Base-by-base conservation (phyloP, 768 basidiomycete species). In the Boletales sp. region DNA sequence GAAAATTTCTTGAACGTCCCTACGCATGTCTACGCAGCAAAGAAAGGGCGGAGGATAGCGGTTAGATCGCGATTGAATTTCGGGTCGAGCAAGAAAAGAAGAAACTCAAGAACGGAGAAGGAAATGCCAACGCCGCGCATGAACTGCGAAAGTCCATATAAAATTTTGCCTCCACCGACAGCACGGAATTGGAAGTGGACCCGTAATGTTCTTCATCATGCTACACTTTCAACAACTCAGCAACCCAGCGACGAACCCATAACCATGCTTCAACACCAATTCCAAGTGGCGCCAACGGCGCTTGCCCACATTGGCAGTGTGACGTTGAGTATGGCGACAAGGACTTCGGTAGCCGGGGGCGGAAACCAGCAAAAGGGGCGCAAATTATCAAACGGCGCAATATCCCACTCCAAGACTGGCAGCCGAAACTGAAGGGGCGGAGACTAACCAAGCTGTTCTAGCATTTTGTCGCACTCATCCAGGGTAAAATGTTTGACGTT, bases 391-490 rank as follows among this genome's bases (percentile, higher is more conserved):
- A 79, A 78, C 63, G 73, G 70, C 64, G 74, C 74, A 70, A 49
- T 33, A 65, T 50, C 35, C 63, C 25, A 28, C 25, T 28, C 57
- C 50, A 65, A 60, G 63, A 61, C 46, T 69, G 66, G 74, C 73
- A 75, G 81, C 80, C 80, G 78, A 86, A 86, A 83, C 77, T 80
- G 85, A 79, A 85, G 53, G 60, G 63, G 59, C 64, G 60, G 57
- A 61, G 82, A 99, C 96, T 97, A 91, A 99, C 96, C 96, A 77
- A 99, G 94, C 84, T 94, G 90, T 82, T 99, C 96, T 70, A 99
- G 88, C 93, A 99, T 97, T 84, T 99, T 99, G 82, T 99, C 96
- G 82, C 96, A 99, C 78, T 99, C 96, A 82, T 99, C 96, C 70
- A 99, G 78, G 50, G 96, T 94, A 74, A 99, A 99, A 78, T 98